Percentiles rank a stretch among this genome's conserved stretches.
These are phyloP conservation scores for Hebeloma cylindrosporum DNA, from an alignment of 768 basidiomycete genomes.

Conservation along the genomic window DNA sequence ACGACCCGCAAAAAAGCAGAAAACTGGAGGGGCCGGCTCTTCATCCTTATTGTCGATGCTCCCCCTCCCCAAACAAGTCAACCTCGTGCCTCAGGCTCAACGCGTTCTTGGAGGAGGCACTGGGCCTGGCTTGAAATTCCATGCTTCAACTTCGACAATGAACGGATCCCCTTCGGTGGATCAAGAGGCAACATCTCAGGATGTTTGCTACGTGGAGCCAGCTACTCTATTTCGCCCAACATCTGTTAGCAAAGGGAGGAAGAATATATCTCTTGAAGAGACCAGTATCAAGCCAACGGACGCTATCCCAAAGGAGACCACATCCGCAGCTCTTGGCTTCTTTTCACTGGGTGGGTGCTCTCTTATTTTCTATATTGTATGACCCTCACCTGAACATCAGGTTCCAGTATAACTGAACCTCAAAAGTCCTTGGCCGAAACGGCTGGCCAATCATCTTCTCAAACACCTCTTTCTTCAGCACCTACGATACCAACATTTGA, in stretches of 20 bases:
- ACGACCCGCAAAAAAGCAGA: constrained; percentile 59
- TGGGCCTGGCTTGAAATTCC: constrained; percentile 64
- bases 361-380: not conserved
- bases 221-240: constrained; percentile 56
- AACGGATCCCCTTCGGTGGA: constrained; percentile 6
- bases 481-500: constrained; percentile 66
- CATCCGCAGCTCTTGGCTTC: constrained; percentile 50
- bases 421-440: constrained; percentile 14
- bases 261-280: constrained; percentile 57
- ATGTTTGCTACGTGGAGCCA: constrained; percentile 1
- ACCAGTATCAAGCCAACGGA: constrained; percentile 16
- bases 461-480: constrained; percentile 57
- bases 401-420: constrained; percentile 12
- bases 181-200: constrained; percentile 12
- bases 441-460: constrained; percentile 24
- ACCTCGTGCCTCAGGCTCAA: constrained; percentile 41
- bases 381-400: constrained; percentile 15
- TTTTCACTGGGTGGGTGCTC: constrained; percentile 59
- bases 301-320: constrained; percentile 15
- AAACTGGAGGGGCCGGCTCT: constrained; percentile 57
- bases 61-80: constrained; percentile 66
- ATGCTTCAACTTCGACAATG: constrained; percentile 24
- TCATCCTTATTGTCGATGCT: constrained; percentile 74
- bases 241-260: constrained; percentile 57
- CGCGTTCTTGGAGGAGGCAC: constrained; percentile 66